Conservation (phyloP, 768 basidiomycete species). For the Phallus indusiatus region DNA sequence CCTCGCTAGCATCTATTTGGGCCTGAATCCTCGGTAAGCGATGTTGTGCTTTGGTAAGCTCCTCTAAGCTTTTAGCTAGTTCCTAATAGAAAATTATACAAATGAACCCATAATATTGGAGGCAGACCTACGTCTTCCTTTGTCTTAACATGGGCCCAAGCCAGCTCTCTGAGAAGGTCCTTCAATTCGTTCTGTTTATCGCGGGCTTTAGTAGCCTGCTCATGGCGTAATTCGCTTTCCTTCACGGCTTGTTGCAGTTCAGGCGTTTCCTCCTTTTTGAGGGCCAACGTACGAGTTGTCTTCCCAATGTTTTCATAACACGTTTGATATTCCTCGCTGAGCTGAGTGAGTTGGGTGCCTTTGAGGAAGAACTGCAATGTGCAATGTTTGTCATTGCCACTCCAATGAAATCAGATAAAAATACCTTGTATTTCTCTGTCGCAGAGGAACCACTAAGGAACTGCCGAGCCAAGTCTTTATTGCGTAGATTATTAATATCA, state of each 20-base stretch:
- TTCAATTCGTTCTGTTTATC: conserved; percentile 60
- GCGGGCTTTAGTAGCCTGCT: conserved; percentile 66
- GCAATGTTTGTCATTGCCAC: conserved; percentile 4
- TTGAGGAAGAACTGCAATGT: conserved; percentile 75
- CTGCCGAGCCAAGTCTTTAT: conserved; percentile 55
- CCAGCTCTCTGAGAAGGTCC: conserved; percentile 69
- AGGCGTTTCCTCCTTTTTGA: conserved; percentile 71
- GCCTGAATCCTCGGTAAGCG: conserved; percentile 32
- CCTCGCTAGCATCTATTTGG: conserved; percentile 31
- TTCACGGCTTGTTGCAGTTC: conserved; percentile 55
- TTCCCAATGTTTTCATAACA: conserved; percentile 65
- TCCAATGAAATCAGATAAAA: conserved; percentile 11
- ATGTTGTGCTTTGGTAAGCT: conserved; percentile 29
- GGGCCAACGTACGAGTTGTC: conserved; percentile 52
- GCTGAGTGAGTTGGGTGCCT: conserved; percentile 84
- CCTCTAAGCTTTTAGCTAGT: conserved; percentile 31
- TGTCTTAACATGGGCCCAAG: conserved; percentile 74
- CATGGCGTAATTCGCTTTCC: conserved; percentile 48
- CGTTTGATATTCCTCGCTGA: conserved; percentile 76
- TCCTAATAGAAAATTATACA: conserved; percentile 25
- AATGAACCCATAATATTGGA: background rate
- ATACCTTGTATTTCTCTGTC: conserved; percentile 81
- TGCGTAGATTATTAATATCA: conserved; percentile 15
- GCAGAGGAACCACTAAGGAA: conserved; percentile 80
- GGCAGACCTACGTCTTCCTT: conserved; percentile 51